Evolutionary conservation across 345 rosid genomes (phyloP).

Genomic region (Excoecaria cochinchinensis): DNA sequence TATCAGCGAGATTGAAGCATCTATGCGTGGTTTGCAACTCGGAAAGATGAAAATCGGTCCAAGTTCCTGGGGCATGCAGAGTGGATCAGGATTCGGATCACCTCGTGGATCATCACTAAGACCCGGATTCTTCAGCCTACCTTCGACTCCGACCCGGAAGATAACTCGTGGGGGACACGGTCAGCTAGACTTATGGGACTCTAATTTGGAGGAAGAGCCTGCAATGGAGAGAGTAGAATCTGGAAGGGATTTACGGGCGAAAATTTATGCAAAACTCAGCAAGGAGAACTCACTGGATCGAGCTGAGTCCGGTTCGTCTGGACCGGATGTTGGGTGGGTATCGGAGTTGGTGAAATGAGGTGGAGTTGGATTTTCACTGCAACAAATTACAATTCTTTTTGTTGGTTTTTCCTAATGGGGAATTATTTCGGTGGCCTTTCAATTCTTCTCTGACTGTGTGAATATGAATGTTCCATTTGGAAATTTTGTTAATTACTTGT

Average conservation of each 20-base stretch:
- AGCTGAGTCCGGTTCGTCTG: constrained; percentile 24
- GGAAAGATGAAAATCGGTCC: constrained; percentile 29
- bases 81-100: constrained; percentile 33
- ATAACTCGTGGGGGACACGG: constrained; percentile 18
- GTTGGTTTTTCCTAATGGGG: neutral
- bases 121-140: constrained; percentile 31
- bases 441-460: constrained; percentile 27
- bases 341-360: constrained; percentile 44
- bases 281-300: constrained; percentile 48
- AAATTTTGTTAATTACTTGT: constrained; percentile 7
- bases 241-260: constrained; percentile 55
- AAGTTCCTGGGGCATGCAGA: constrained; percentile 37
- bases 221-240: constrained; percentile 70
- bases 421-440: constrained; percentile 23
- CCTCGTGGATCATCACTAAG: constrained; percentile 38
- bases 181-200: constrained; percentile 42
- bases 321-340: constrained; percentile 47
- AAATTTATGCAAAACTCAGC: constrained; percentile 49
- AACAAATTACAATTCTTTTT: constrained; percentile 3
- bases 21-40: constrained; percentile 45
- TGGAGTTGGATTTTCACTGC: neutral
- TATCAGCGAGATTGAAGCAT: constrained; percentile 33
- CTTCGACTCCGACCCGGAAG: constrained; percentile 32
- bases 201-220: constrained; percentile 40
- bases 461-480: constrained; percentile 23